These are phyloP conservation scores for Chernovozyma aurita DNA, from an alignment of 1,139 yeast genomes.

Conservation along the genomic window DNA sequence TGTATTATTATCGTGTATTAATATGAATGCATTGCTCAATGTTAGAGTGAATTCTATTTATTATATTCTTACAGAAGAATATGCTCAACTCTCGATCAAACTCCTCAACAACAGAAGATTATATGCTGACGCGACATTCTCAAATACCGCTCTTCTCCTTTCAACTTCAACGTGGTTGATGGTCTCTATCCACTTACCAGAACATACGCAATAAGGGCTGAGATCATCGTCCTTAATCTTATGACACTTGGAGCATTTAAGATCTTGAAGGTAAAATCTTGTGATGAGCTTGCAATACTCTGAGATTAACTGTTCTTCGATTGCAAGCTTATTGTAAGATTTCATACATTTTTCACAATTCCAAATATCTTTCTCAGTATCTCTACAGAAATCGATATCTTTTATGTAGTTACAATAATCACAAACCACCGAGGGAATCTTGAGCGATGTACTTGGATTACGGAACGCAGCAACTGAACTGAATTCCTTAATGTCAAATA, in stretches of 20 bases:
- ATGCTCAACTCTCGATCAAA: conserved; percentile 27
- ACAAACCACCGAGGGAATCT: conserved; percentile 68
- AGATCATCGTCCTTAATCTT: conserved; percentile 64
- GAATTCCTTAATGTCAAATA: conserved; percentile 82
- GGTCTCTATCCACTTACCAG: conserved; percentile 79
- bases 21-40: too few species aligned
- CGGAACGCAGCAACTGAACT: conserved; percentile 69
- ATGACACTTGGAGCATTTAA: conserved; percentile 73
- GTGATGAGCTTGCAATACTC: conserved; percentile 54
- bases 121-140: conserved; percentile 56
- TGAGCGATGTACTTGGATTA: conserved; percentile 71
- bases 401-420: conserved; percentile 70
- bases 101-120: conserved; percentile 58
- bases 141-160: conserved; percentile 44
- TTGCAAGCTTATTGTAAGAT: conserved; percentile 57
- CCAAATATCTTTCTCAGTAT: conserved; percentile 51
- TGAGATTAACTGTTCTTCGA: conserved; percentile 77
- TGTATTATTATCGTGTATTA: too few species aligned
- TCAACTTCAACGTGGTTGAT: conserved; percentile 42
- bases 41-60: too few species aligned
- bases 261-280: conserved; percentile 73
- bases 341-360: conserved; percentile 65
- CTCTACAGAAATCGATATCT: conserved; percentile 82
- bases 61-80: too few species aligned
- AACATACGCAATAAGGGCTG: conserved; percentile 76